A percentile compares a stretch with the other conserved stretches of the same genome.
Conservation (phyloP, 345 rosid genomes). For the Kandelia obovata region DNA sequence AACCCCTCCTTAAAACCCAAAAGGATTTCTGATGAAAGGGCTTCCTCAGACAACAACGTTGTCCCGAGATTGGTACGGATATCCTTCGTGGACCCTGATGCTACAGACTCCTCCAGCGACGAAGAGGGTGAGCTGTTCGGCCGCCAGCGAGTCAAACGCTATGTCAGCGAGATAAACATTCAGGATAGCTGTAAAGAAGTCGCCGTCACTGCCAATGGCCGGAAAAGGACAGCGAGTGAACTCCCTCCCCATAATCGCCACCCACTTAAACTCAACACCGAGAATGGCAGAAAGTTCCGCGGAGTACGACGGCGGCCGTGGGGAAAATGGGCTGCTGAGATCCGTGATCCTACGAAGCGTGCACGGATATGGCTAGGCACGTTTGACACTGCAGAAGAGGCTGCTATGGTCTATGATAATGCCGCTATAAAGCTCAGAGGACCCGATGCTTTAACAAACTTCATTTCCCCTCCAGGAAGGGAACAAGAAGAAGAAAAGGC, state of each 20-base stretch:
- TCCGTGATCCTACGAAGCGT: conserved; percentile 86
- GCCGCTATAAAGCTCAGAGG: conserved; percentile 90
- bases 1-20: conserved; percentile 25
- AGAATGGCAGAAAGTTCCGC: conserved; percentile 55
- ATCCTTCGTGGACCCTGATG: conserved; percentile 61
- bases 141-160: conserved; percentile 63
- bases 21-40: conserved; percentile 15
- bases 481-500: not conserved
- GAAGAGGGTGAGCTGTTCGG: conserved; percentile 47
- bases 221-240: conserved; percentile 27
- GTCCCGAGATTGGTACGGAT: conserved; percentile 46
- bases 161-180: conserved; percentile 64
- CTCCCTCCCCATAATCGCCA: not conserved
- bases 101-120: conserved; percentile 92
- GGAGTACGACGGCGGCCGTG: conserved; percentile 94
- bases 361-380: conserved; percentile 90
- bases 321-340: conserved; percentile 99
- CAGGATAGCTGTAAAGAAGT: conserved; percentile 32
- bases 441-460: conserved; percentile 79
- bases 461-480: conserved; percentile 41
- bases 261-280: not conserved
- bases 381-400: conserved; percentile 88
- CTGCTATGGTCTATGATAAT: conserved; percentile 87
- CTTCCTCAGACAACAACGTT: not conserved
- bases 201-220: not conserved